These are phyloP conservation scores for Prototheca wickerhamii DNA, from an alignment of 163 green algal genomes.

Conservation along the genomic window DNA sequence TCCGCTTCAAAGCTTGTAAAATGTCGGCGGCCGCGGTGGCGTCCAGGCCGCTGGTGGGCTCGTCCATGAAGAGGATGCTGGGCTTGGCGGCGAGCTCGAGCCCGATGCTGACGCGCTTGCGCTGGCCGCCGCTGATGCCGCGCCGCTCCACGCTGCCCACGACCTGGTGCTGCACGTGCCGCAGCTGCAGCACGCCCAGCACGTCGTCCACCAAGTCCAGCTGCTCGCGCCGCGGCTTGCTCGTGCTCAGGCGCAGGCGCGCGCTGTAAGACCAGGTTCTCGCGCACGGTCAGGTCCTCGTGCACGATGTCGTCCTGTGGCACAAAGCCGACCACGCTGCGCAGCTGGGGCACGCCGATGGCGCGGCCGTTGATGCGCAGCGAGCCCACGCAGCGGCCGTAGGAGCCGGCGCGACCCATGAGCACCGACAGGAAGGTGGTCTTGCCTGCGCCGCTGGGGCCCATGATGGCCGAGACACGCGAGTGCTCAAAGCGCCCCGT, in stretches of 20 bases:
- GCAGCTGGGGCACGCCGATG: slow-evolving; percentile 29
- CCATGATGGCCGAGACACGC: slow-evolving; percentile 55
- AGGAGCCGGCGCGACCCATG: slow-evolving; percentile 43
- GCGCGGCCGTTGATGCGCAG: slow-evolving; percentile 58
- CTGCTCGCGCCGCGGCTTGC: slow-evolving; percentile 23
- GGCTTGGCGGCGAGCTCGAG: slow-evolving; percentile 69
- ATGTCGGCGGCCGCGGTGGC: slow-evolving; percentile 57
- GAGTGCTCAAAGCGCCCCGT: slow-evolving; percentile 33
- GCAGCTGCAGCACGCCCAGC: slow-evolving; percentile 44
- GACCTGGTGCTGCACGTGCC: slow-evolving; percentile 47
- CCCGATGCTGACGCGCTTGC: slow-evolving; percentile 88
- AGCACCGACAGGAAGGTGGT: slow-evolving; percentile 79
- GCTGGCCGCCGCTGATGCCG: slow-evolving; percentile 76
- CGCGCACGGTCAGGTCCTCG: slow-evolving; percentile 73
- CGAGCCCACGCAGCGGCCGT: slow-evolving; percentile 30
- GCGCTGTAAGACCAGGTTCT: slow-evolving; percentile 65
- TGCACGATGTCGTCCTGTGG: slow-evolving; percentile 50
- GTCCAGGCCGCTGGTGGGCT: slow-evolving; percentile 73
- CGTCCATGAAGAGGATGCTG: slow-evolving; percentile 74
- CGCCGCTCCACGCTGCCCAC: slow-evolving; percentile 48
- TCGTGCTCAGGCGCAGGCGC: slow-evolving; percentile 26
- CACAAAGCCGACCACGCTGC: slow-evolving; percentile 64
- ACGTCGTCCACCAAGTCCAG: slow-evolving; percentile 33
- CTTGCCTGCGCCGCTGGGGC: slow-evolving; percentile 62
- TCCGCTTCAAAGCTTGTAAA: slow-evolving; percentile 41